A percentile compares a stretch with the other conserved stretches of the same genome.
Evolutionary conservation across 176 grass and related monocot genomes (phyloP).

Genomic region (sorghum (Sorghum bicolor)): DNA sequence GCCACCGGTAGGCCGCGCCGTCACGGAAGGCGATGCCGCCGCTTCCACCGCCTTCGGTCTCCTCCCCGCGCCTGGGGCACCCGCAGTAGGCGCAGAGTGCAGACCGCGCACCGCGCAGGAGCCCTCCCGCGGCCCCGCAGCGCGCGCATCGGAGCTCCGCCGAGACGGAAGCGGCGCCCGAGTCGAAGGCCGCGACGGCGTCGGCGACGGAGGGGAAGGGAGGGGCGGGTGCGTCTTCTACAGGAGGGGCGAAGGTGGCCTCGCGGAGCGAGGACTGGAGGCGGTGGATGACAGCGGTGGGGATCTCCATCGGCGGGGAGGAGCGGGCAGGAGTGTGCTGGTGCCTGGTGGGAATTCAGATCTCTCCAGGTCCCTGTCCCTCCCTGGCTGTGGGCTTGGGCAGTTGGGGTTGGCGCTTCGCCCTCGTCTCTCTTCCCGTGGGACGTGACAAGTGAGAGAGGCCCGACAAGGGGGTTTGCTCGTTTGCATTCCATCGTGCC

Average conservation of each 20-base stretch:
- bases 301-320: constrained; percentile 46
- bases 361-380: constrained; percentile 31
- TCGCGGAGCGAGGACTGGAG: constrained; percentile 55
- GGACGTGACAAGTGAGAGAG: neutral
- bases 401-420: constrained; percentile 3
- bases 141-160: constrained; percentile 40
- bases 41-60: constrained; percentile 7
- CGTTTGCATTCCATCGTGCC: no score
- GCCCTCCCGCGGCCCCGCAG: constrained; percentile 44
- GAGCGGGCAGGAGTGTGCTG: neutral
- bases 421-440: neutral
- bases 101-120: constrained; percentile 43
- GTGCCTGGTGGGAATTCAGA: constrained; percentile 33
- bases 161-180: neutral
- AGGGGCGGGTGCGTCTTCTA: neutral
- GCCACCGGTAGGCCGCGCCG: constrained; percentile 40
- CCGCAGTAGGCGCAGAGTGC: constrained; percentile 62
- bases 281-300: constrained; percentile 52
- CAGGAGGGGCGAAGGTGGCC: neutral
- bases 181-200: constrained; percentile 46
- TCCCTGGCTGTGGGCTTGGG: neutral
- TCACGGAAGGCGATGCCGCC: constrained; percentile 46
- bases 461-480: no score
- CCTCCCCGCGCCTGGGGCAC: constrained; percentile 35
- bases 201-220: constrained; percentile 44